Conservation (phyloP, 805 yeast genomes). For the Candida coquimbonensis region DNA sequence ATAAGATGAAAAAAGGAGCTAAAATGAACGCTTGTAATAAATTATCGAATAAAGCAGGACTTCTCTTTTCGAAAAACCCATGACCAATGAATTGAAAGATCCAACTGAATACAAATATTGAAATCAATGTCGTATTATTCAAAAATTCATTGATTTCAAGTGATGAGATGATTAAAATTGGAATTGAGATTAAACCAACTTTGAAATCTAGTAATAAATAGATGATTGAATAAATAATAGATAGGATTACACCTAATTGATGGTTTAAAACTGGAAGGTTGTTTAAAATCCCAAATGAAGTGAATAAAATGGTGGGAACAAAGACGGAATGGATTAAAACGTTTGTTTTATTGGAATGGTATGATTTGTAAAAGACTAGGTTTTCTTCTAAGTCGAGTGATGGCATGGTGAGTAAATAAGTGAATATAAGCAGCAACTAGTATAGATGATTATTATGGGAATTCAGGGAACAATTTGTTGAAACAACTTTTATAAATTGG, state of each 20-base stretch:
- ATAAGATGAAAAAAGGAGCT: conserved; percentile 86
- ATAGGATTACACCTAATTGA: conserved; percentile 41
- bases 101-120: conserved; percentile 59
- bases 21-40: conserved; percentile 77
- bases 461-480: too few relatives aligned
- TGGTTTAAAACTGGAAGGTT: conserved; percentile 22
- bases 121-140: conserved; percentile 11
- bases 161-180: conserved; percentile 28
- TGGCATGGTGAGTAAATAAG: conserved; percentile 1
- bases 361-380: conserved; percentile 53
- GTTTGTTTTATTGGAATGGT: conserved; percentile 49
- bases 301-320: conserved; percentile 68
- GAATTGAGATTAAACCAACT: conserved; percentile 40
- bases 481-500: too few relatives aligned
- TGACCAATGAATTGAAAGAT: conserved; percentile 83
- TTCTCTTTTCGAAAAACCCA: conserved; percentile 67
- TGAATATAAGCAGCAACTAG: too few relatives aligned
- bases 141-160: conserved; percentile 21
- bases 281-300: conserved; percentile 39
- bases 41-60: conserved; percentile 85
- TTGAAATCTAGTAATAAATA: conserved; percentile 51
- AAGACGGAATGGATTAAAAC: conserved; percentile 71
- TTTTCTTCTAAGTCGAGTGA: conserved; percentile 27
- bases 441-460: too few relatives aligned
- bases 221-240: conserved; percentile 45